These are phyloP conservation scores for Cystofilobasidium capitatum DNA, from an alignment of 768 basidiomycete species.

Conservation along the genomic window DNA sequence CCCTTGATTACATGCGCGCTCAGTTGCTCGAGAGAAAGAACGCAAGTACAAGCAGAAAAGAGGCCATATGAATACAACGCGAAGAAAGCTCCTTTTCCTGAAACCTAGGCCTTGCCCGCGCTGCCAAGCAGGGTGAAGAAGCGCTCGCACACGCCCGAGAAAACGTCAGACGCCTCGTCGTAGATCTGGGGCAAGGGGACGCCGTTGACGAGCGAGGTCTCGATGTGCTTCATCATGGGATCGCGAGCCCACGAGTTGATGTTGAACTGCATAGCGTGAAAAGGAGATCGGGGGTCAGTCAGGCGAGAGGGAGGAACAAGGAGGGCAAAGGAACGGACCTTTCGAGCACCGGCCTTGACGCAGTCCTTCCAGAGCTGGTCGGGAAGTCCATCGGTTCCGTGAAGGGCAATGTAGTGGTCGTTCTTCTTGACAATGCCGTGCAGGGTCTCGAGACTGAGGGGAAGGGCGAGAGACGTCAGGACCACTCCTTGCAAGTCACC, in stretches of 20 bases:
- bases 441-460: conserved; percentile 1
- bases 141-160: conserved; percentile 9
- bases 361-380: conserved; percentile 36
- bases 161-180: conserved; percentile 7
- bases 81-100: too few relatives aligned
- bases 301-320: background rate
- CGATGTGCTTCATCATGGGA: conserved; percentile 7
- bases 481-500: background rate
- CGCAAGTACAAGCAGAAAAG: too few relatives aligned
- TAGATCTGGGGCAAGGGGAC: conserved; percentile 2
- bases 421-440: background rate
- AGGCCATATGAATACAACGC: too few relatives aligned
- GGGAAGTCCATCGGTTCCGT: conserved; percentile 40
- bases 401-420: conserved; percentile 28
- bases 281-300: background rate
- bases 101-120: background rate
- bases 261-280: too few relatives aligned
- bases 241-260: conserved; percentile 16
- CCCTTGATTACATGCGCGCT: too few relatives aligned
- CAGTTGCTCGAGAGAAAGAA: too few relatives aligned
- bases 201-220: background rate
- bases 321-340: background rate
- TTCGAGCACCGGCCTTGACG: conserved; percentile 35
- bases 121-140: conserved; percentile 4
- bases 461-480: background rate